Conservation (phyloP, 2,329 filamentous ascomycete genomes). For the Fusarium haematococcum region DNA sequence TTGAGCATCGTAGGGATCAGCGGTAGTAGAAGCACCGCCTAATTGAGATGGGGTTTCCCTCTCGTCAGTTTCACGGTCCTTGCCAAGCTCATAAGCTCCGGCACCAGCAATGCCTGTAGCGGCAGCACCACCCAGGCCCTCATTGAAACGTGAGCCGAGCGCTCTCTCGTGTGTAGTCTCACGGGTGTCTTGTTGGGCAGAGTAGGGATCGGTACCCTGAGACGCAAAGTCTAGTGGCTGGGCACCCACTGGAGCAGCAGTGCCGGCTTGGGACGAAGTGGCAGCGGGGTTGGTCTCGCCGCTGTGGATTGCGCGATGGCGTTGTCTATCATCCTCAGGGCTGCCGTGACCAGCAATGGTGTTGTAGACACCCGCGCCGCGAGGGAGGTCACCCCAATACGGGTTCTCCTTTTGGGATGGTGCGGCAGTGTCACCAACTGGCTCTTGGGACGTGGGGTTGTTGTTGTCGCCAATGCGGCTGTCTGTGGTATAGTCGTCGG, state of each 20-base stretch:
- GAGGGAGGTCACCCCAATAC: slow-evolving; percentile 37
- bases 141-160: slow-evolving; percentile 13
- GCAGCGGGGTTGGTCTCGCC: neutral
- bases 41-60: neutral
- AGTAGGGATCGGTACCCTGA: neutral
- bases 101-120: slow-evolving; percentile 6
- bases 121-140: slow-evolving; percentile 10
- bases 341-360: slow-evolving; percentile 28
- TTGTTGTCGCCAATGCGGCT: neutral
- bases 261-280: slow-evolving; percentile 4
- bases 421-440: neutral
- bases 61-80: slow-evolving; percentile 2
- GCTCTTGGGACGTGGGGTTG: neutral
- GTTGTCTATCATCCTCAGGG: slow-evolving; percentile 12
- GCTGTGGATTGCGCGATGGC: slow-evolving; percentile 4
- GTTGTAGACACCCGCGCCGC: slow-evolving; percentile 5
- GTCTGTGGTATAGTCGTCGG: neutral
- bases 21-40: neutral
- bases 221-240: neutral
- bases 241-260: neutral
- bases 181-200: slow-evolving; percentile 6
- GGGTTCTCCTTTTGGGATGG: slow-evolving; percentile 23
- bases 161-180: neutral
- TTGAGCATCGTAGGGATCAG: neutral
- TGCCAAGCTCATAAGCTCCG: slow-evolving; percentile 17